A percentile compares a stretch with the other conserved stretches of the same genome.
Evolutionary conservation across 2,329 filamentous ascomycete genomes (phyloP).

Genomic region (Alternaria brassicicola): DNA sequence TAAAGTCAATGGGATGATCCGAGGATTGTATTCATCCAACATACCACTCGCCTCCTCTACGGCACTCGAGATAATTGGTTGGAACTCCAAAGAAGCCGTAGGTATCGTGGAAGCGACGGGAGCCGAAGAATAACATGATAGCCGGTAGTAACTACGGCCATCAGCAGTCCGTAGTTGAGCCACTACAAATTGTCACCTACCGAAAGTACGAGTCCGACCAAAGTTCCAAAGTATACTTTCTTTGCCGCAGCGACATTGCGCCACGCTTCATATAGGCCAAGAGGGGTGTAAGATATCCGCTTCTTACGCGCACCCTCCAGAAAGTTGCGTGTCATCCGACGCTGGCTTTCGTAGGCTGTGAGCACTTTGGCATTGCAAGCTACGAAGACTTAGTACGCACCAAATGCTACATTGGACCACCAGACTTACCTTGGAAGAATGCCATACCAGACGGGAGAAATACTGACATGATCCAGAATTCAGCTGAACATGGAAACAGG

Average conservation of each 20-base stretch:
- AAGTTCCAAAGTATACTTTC: slow-evolving; percentile 43
- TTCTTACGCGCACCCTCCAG: slow-evolving; percentile 45
- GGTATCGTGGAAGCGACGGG: slow-evolving; percentile 66
- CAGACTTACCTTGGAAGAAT: slow-evolving; percentile 43
- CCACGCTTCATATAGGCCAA: slow-evolving; percentile 41
- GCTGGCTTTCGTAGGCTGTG: slow-evolving; percentile 45
- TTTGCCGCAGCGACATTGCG: slow-evolving; percentile 38
- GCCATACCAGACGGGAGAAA: slow-evolving; percentile 49
- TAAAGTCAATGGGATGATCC: slow-evolving; percentile 10
- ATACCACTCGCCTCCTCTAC: slow-evolving; percentile 70
- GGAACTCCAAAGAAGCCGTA: slow-evolving; percentile 62
- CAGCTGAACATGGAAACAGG: slow-evolving; percentile 43
- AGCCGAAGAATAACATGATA: slow-evolving; percentile 66
- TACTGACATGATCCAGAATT: slow-evolving; percentile 50
- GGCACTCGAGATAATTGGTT: slow-evolving; percentile 51
- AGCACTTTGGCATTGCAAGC: slow-evolving; percentile 47
- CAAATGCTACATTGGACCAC: not conserved
- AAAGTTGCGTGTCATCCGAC: slow-evolving; percentile 42
- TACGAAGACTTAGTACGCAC: slow-evolving; percentile 8
- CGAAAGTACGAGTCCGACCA: slow-evolving; percentile 37
- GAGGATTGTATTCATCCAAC: slow-evolving; percentile 4
- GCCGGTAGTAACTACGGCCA: slow-evolving; percentile 61
- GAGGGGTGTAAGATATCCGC: slow-evolving; percentile 37
- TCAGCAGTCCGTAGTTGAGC: slow-evolving; percentile 18
- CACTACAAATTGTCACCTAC: slow-evolving; percentile 23